phyloP scores from a whole-genome alignment of 257 asterid genomes.

The Dorcoceras hygrometricum region DNA sequence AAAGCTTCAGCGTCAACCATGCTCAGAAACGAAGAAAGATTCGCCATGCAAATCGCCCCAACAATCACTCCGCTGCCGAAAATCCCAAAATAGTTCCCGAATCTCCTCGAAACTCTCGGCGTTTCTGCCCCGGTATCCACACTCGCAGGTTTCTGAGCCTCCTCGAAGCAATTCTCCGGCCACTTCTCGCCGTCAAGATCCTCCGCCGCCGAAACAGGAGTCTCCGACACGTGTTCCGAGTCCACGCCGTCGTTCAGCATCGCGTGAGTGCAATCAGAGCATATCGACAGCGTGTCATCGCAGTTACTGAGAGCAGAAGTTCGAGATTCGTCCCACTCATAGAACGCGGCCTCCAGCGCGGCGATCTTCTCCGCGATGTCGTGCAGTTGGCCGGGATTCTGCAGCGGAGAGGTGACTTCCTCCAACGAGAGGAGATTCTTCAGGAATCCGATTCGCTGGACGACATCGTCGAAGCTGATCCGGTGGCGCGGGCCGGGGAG shows the following conservation, averaged over 20 bases:
- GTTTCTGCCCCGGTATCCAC: neutral
- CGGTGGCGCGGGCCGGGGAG: constrained; percentile 18
- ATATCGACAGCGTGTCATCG: constrained; percentile 29
- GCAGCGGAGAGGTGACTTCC: constrained; percentile 31
- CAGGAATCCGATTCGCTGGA: constrained; percentile 34
- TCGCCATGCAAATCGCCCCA: constrained; percentile 30
- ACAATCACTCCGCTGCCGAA: constrained; percentile 34
- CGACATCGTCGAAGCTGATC: constrained; percentile 29
- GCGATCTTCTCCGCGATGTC: constrained; percentile 19
- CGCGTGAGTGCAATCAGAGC: constrained; percentile 39
- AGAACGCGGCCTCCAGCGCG: constrained; percentile 21
- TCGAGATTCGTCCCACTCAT: constrained; percentile 20
- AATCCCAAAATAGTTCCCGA: constrained; percentile 23
- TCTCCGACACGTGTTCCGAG: neutral
- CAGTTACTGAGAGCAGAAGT: neutral
- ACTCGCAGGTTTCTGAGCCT: constrained; percentile 5
- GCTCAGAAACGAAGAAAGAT: neutral
- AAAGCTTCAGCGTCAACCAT: neutral
- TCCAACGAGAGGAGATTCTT: constrained; percentile 32
- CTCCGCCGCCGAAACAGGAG: constrained; percentile 1
- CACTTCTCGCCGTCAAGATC: constrained; percentile 5
- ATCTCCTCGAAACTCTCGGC: constrained; percentile 19
- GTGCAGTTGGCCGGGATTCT: constrained; percentile 23
- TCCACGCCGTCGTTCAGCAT: constrained; percentile 9
- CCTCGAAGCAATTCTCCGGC: neutral